phyloP scores from a whole-genome alignment of 73 alveolate species.

The Blepharisma stoltei region DNA sequence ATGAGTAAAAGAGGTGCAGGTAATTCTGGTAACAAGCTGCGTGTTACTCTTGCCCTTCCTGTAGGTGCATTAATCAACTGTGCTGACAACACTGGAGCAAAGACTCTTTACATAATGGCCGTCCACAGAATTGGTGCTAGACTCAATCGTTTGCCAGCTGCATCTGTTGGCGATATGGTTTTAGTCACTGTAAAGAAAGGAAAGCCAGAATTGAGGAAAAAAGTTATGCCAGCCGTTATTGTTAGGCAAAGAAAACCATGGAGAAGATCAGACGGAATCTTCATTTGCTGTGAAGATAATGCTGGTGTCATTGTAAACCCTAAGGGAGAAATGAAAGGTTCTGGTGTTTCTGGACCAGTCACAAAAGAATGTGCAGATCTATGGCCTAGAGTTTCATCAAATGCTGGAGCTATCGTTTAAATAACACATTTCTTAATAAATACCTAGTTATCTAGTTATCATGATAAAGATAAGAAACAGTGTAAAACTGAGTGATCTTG shows the following conservation, averaged over 20 bases:
- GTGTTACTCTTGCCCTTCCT: constrained; percentile 57
- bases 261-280: constrained; percentile 94
- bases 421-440: constrained; percentile 3
- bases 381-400: constrained; percentile 94
- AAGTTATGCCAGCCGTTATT: constrained; percentile 90
- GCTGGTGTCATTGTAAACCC: constrained; percentile 95
- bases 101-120: constrained; percentile 85
- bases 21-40: constrained; percentile 44
- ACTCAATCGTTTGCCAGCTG: constrained; percentile 51
- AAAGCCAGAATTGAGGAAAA: constrained; percentile 94
- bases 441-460: too few relatives aligned
- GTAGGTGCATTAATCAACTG: constrained; percentile 91
- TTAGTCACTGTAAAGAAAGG: constrained; percentile 91
- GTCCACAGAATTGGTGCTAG: constrained; percentile 48
- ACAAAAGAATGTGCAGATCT: constrained; percentile 86
- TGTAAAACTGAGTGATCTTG: too few relatives aligned
- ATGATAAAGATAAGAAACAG: too few relatives aligned
- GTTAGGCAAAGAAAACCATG: constrained; percentile 93
- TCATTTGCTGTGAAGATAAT: constrained; percentile 89
- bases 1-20: constrained; percentile 57
- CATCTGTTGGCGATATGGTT: constrained; percentile 93
- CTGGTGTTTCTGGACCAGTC: constrained; percentile 92
- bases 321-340: constrained; percentile 97
- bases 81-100: constrained; percentile 81
- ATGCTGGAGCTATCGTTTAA: constrained; percentile 89